Evolutionary conservation across 176 grass and related monocot species (phyloP).

Genomic region (bread wheat (Triticum aestivum)): IWGSC_CS_RefSeq_v2.1 NC_057809.1:413089161-413089660

Average conservation of each 20-base stretch:
- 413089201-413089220: too few species aligned
- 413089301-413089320: not conserved
- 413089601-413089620: not conserved
- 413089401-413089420: not conserved
- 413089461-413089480: not conserved
- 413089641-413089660: conserved; percentile 58
- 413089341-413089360: not conserved
- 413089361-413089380: not conserved
- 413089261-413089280: too few species aligned
- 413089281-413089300: too few species aligned
- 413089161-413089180: too few species aligned
- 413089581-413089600: not conserved
- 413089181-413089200: too few species aligned
- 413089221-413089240: too few species aligned
- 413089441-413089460: not conserved
- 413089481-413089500: not conserved
- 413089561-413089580: not conserved
- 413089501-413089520: not conserved
- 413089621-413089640: conserved; percentile 6
- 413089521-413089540: not conserved
- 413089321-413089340: not conserved
- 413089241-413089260: too few species aligned
- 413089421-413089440: not conserved
- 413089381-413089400: not conserved
- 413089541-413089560: not conserved